Conservation (phyloP, 257 asterid species). For the Solanum tacnaense region DNA sequence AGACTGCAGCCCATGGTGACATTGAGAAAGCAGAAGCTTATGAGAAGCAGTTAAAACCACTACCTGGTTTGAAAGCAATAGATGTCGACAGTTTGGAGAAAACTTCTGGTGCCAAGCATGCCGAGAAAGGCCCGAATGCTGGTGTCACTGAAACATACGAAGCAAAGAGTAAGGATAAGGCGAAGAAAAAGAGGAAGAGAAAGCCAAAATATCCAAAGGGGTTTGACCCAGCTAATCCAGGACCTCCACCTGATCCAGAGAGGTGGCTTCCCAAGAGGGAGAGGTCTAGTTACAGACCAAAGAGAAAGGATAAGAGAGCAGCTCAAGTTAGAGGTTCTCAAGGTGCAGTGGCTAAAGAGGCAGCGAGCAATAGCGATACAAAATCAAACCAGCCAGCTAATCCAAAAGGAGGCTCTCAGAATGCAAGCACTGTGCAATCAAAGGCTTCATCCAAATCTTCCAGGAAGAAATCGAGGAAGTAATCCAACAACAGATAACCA, state of each 20-base stretch:
- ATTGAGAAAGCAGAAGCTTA: conserved; percentile 85
- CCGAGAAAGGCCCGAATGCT: conserved; percentile 23
- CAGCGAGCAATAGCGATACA: conserved; percentile 15
- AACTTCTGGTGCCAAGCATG: conserved; percentile 76
- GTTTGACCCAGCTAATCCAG: conserved; percentile 85
- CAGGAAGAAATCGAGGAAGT: conserved; percentile 41
- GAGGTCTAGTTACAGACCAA: conserved; percentile 84
- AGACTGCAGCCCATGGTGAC: conserved; percentile 65
- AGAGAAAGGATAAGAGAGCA: conserved; percentile 90
- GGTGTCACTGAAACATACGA: conserved; percentile 44
- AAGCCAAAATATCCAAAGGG: conserved; percentile 94
- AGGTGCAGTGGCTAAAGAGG: conserved; percentile 79
- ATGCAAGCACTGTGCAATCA: conserved; percentile 20
- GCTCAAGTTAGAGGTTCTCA: conserved; percentile 92
- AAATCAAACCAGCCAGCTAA: conserved; percentile 38
- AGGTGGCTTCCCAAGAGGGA: conserved; percentile 97
- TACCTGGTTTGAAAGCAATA: conserved; percentile 63
- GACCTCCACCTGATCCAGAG: conserved; percentile 94
- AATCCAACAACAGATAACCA: conserved; percentile 16
- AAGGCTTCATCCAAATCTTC: conserved; percentile 46
- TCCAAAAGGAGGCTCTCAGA: conserved; percentile 55
- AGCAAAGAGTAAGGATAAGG: conserved; percentile 62
- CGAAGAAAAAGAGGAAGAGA: conserved; percentile 91
- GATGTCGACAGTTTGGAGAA: conserved; percentile 71
- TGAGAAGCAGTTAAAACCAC: conserved; percentile 71